Base-by-base conservation (phyloP, 2,329 filamentous ascomycete species). In the Phialocephala subalpina region DNA sequence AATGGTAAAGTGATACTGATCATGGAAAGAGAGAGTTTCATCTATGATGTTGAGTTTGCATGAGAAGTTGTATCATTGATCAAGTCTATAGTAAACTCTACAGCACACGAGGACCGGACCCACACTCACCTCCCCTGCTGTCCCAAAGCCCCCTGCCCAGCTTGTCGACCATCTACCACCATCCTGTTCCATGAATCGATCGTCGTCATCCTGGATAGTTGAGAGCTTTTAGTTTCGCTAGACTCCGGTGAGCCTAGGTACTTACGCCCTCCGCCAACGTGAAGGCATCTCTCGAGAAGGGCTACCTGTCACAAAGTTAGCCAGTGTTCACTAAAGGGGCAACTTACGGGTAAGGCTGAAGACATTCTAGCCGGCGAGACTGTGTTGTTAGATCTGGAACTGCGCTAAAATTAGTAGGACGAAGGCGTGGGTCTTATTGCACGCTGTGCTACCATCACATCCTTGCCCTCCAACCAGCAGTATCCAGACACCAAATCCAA, bases 171-270 rank as follows among this genome's bases (percentile, higher is more conserved):
- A 3, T n/a, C 12, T 42, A n/a, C n/a, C 38, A 42, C 38, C 4
- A 42, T 14, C 29, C 16, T n/a, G 40, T 42, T 42, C 16, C n/a
- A 18, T 16, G 40, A 18, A 18, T 18, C 4, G 11, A 18, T n/a
- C 7, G 6, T 3, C 5, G 25, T 49, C n/a, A 20, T 9, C 20
- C n/a, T 49, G 25, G n/a, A 49, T 25, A 11, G 25, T 25, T 49
- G 45, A 49, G 22, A 49, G 45, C 20, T 49, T 33, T 49, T 49
- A 20, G 45, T 49, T 49, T 49, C 22, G 45, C 45, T 20, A 49
- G 45, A 49, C 45, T 25, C 20, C n/a, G 45, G 7, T 49, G 20
- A 25, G n/a, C 11, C 45, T 22, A n/a, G 45, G n/a, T 49, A 49
- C 45, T 49, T 22, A 49, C 45, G 20, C 45, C 45, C 45, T 49